Evolutionary conservation across 352 stramenopile species (phyloP), one percentile per base, ranked within the genome.

Genomic region (Globisporangium recalcitrans): DNA sequence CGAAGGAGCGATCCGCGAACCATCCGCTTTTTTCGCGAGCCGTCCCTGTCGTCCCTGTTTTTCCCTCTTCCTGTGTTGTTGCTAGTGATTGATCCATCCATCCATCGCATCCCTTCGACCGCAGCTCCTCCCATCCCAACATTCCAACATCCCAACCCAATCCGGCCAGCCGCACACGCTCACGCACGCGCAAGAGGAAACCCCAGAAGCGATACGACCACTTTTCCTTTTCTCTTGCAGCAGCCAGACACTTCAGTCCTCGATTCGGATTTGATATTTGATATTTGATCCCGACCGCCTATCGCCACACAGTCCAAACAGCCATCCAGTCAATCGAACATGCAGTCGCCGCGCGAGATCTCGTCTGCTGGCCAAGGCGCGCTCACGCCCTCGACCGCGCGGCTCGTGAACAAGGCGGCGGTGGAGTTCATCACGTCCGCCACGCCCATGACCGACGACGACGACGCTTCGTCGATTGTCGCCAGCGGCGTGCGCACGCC

Each of bases 331-430:
- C 24, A 27, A 26, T n/a, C 7, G 22, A 16, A 6, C 14, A 62
- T 67, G 42, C 52, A 58, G 53, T 84, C 78, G 9, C 80, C 77
- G 52, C 80, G 78, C 42, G 79, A 88, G 69, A 90, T 91, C 65
- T 91, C 82, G 48, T 89, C 80, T 21, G 80, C 85, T 24, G 60
- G 59, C 44, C 82, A 91, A 58, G 82, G 82, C 31, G 75, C 80
- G 26, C 62, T 91, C 24, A 91, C 82, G 67, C 82, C 82, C 24
- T 63, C 74, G 32, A 91, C 82, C 13, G 82, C 78, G 27, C 67
- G 71, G 8, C 55, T 88, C 13, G 78, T 91, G 10, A 66, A 58
- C 58, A 88, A 87, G 57, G 59, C 75, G 14, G 75, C 58, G 10
- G 64, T 67, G 24, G 57, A 62, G 16, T 66, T 68, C 9, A 69